Evolutionary conservation across 2,329 filamentous ascomycete species (phyloP).

Genomic region (Endoconidiophora polonica): DNA sequence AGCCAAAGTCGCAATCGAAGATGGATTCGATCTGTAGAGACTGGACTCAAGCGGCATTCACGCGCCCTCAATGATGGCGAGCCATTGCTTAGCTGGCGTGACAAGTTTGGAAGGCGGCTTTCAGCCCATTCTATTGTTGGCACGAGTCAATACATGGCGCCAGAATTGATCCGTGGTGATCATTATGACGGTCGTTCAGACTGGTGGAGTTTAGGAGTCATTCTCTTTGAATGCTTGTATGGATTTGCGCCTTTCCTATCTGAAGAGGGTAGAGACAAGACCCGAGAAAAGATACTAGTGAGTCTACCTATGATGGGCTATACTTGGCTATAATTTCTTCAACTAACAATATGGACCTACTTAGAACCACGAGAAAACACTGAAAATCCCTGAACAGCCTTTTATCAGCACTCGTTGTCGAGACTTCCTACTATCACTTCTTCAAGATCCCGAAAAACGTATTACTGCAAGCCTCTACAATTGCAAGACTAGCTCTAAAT

Average conservation of each 20-base stretch:
- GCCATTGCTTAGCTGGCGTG: conserved; percentile 49
- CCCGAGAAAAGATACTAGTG: conserved; percentile 71
- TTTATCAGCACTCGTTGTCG: conserved; percentile 54
- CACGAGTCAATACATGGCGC: conserved; percentile 96
- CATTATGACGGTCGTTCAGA: conserved; percentile 86
- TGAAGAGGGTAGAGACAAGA: conserved; percentile 53
- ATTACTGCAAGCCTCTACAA: conserved; percentile 63
- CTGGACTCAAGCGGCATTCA: conserved; percentile 17
- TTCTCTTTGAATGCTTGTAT: conserved; percentile 87
- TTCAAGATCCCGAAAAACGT: conserved; percentile 58
- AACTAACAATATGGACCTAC: not conserved
- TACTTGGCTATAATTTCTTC: not conserved
- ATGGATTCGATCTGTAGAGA: conserved; percentile 22
- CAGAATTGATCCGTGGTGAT: conserved; percentile 71
- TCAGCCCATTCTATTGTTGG: conserved; percentile 78
- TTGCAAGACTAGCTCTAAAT: conserved; percentile 35
- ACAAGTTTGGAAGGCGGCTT: conserved; percentile 49
- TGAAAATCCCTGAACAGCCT: conserved; percentile 53
- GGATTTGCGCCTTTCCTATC: conserved; percentile 80
- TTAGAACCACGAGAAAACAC: conserved; percentile 51
- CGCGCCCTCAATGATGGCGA: conserved; percentile 11
- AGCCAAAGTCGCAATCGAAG: conserved; percentile 31
- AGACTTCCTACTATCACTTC: conserved; percentile 55
- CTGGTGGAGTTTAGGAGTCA: conserved; percentile 93
- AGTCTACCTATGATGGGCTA: conserved; percentile 18